Evolutionary conservation across 1,139 yeast genomes (phyloP).

Genomic region (Geotrichum cucujoidarum): DNA sequence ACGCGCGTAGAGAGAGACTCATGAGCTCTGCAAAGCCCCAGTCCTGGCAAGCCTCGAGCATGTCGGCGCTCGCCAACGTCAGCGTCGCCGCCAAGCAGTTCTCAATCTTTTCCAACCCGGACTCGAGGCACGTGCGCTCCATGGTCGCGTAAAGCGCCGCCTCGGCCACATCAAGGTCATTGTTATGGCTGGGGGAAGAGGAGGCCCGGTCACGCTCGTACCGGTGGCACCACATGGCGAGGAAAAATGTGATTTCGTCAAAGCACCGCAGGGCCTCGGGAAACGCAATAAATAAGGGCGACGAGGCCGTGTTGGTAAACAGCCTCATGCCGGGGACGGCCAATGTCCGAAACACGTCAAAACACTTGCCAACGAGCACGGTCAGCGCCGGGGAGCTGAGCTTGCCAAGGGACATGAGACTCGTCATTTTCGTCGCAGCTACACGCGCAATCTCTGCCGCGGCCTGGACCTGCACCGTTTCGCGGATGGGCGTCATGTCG

Average conservation of each 20-base stretch:
- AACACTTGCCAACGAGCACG: constrained; percentile 25
- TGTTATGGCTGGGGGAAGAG: not conserved
- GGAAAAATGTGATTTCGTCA: constrained; percentile 30
- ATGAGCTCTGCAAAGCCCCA: constrained; percentile 33
- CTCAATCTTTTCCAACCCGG: constrained; percentile 24
- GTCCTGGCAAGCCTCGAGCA: constrained; percentile 27
- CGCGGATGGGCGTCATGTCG: constrained; percentile 24
- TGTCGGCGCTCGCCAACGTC: constrained; percentile 31
- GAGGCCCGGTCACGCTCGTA: constrained; percentile 24
- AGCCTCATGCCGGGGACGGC: constrained; percentile 26
- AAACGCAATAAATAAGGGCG: constrained; percentile 25
- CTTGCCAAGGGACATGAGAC: constrained; percentile 21
- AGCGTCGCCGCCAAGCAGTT: constrained; percentile 30
- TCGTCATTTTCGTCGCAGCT: constrained; percentile 22
- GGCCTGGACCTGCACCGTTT: constrained; percentile 26
- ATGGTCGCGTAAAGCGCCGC: constrained; percentile 24
- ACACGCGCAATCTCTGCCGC: constrained; percentile 29
- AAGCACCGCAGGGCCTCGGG: constrained; percentile 28
- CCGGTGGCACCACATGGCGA: constrained; percentile 35
- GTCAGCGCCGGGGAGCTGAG: constrained; percentile 8
- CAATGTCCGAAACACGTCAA: constrained; percentile 28
- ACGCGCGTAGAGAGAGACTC: constrained; percentile 28
- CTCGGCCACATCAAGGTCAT: constrained; percentile 23
- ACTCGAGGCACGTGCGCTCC: constrained; percentile 26
- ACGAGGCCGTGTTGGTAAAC: constrained; percentile 24